A percentile compares a stretch with the other conserved stretches of the same genome.
Conservation (phyloP, 2,329 filamentous ascomycete genomes). For the Aspergillus transmontanensis region DNA sequence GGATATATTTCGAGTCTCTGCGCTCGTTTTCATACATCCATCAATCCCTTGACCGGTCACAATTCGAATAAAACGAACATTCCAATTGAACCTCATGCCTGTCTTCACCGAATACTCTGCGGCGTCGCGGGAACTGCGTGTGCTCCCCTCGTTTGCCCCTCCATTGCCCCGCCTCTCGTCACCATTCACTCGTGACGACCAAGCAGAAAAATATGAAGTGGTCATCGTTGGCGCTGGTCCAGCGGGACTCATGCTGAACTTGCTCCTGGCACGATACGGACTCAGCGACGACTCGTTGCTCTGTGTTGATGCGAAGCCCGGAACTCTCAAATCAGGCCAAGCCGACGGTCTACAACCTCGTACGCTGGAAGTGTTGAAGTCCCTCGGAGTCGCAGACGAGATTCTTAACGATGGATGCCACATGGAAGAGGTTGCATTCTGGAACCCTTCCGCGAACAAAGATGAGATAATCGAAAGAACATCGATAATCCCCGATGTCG, state of each 20-base stretch:
- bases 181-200: constrained; percentile 26
- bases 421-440: constrained; percentile 65
- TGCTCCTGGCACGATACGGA: constrained; percentile 49
- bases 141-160: constrained; percentile 42
- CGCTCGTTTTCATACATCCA: neutral
- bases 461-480: constrained; percentile 62
- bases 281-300: constrained; percentile 44
- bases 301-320: constrained; percentile 47
- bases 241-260: constrained; percentile 45
- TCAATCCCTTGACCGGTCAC: neutral
- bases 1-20: neutral
- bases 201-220: constrained; percentile 44
- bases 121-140: constrained; percentile 42
- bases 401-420: constrained; percentile 43
- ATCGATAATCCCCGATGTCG: constrained; percentile 53
- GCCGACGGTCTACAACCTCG: constrained; percentile 48
- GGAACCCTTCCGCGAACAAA: constrained; percentile 61
- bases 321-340: constrained; percentile 43
- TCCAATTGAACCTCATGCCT: constrained; percentile 32
- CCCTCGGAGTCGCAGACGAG: constrained; percentile 44
- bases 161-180: constrained; percentile 45
- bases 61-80: neutral
- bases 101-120: constrained; percentile 42
- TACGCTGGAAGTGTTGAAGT: constrained; percentile 47
- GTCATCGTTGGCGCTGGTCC: constrained; percentile 48